Conservation (phyloP, 768 basidiomycete genomes). For the Amanita fuliginea region DNA sequence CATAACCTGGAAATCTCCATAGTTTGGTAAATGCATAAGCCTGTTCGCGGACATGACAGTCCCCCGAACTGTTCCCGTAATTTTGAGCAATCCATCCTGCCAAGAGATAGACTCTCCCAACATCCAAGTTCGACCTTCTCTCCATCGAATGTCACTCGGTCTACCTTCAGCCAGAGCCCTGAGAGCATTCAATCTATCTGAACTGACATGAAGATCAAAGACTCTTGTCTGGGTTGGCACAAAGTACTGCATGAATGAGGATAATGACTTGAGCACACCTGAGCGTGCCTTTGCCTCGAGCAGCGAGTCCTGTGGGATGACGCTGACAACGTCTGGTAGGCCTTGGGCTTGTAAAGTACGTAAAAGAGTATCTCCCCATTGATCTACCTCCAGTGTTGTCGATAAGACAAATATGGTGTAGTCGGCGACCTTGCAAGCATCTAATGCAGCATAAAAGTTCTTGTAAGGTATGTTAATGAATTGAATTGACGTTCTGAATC, state of each 20-base stretch:
- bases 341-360: slow-evolving; percentile 87
- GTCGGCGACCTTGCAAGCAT: slow-evolving; percentile 81
- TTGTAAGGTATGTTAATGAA: slow-evolving; percentile 71
- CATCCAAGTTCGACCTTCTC: slow-evolving; percentile 70
- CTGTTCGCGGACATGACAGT: slow-evolving; percentile 67
- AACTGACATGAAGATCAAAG: slow-evolving; percentile 52
- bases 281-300: slow-evolving; percentile 53
- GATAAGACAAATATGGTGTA: slow-evolving; percentile 85
- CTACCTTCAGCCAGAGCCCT: slow-evolving; percentile 78
- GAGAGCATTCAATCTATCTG: slow-evolving; percentile 64
- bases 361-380: slow-evolving; percentile 80
- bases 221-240: slow-evolving; percentile 73
- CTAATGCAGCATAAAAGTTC: slow-evolving; percentile 66
- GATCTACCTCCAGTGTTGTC: slow-evolving; percentile 68
- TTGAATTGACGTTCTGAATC: slow-evolving; percentile 87
- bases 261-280: slow-evolving; percentile 72
- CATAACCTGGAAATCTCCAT: slow-evolving; percentile 79
- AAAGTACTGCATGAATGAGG: slow-evolving; percentile 94
- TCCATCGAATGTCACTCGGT: slow-evolving; percentile 71
- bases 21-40: slow-evolving; percentile 77
- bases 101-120: slow-evolving; percentile 55
- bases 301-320: slow-evolving; percentile 44
- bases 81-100: slow-evolving; percentile 49
- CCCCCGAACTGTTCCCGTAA: slow-evolving; percentile 86
- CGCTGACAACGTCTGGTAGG: slow-evolving; percentile 72